A percentile compares a stretch with the other conserved stretches of the same genome.
Evolutionary conservation across 2,329 filamentous ascomycete species (phyloP).

Genomic region (Hymenoscyphus albidus): DNA sequence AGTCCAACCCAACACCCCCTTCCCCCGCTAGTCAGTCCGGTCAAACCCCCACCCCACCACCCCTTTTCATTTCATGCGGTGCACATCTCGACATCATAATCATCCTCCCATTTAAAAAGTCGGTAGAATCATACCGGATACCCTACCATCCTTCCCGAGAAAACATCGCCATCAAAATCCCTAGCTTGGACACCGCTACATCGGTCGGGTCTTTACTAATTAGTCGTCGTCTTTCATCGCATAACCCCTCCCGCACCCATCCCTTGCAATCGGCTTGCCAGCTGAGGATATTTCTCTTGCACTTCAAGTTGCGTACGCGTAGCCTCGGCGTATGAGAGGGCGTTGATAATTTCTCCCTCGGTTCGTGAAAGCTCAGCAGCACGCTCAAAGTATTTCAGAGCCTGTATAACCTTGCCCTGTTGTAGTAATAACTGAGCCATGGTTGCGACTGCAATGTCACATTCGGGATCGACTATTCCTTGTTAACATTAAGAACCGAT

Average conservation of each 20-base stretch:
- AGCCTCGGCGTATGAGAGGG: slow-evolving; percentile 93
- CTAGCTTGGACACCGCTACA: neutral
- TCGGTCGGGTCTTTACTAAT: neutral
- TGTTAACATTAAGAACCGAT: slow-evolving; percentile 10
- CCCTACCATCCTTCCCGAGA: slow-evolving; percentile 1
- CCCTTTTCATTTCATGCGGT: neutral
- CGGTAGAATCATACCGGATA: neutral
- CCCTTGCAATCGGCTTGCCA: slow-evolving; percentile 66
- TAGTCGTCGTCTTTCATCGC: slow-evolving; percentile 23
- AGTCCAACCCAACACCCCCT: slow-evolving; percentile 3
- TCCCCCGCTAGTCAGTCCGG: neutral
- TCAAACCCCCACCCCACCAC: neutral
- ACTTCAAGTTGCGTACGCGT: slow-evolving; percentile 94
- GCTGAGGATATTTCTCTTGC: slow-evolving; percentile 78
- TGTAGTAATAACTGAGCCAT: slow-evolving; percentile 97
- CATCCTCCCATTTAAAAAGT: neutral
- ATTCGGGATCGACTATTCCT: slow-evolving; percentile 84
- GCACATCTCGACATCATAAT: neutral
- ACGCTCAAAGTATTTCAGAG: slow-evolving; percentile 93
- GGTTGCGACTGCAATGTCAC: slow-evolving; percentile 96
- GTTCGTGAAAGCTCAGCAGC: slow-evolving; percentile 92
- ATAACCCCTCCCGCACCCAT: slow-evolving; percentile 43
- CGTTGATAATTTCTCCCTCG: slow-evolving; percentile 93
- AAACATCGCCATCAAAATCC: neutral
- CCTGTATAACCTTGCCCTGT: slow-evolving; percentile 94